Evolutionary conservation across 2,329 filamentous ascomycete species (phyloP).

Genomic region (Esteya vermicola): DNA sequence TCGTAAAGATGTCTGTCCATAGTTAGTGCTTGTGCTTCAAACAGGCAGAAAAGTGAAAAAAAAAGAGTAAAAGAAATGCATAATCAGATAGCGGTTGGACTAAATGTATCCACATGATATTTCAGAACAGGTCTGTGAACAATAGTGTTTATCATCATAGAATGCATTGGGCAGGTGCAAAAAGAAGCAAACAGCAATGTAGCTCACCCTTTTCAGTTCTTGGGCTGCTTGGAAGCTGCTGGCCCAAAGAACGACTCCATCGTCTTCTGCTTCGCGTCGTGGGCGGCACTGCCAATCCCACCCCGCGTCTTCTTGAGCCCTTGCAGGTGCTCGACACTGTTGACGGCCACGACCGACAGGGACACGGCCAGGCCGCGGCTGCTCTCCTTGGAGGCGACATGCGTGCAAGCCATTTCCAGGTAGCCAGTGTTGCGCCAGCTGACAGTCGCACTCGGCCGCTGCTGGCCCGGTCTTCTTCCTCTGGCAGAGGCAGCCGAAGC

Average conservation of each 20-base stretch:
- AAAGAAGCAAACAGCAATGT: constrained; percentile 12
- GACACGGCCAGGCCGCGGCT: not conserved
- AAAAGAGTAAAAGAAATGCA: not conserved
- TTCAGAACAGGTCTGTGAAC: constrained; percentile 81
- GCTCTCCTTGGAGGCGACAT: not conserved
- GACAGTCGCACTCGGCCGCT: constrained; percentile 14
- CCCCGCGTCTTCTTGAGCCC: constrained; percentile 67
- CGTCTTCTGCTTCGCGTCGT: constrained; percentile 62
- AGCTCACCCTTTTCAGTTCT: constrained; percentile 20
- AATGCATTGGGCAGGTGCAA: constrained; percentile 1
- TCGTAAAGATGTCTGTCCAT: too few relatives aligned
- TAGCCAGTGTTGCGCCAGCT: constrained; percentile 42
- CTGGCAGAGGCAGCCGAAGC: constrained; percentile 9
- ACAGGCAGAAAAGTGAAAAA: constrained; percentile 2
- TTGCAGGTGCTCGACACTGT: constrained; percentile 56
- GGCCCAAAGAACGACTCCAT: constrained; percentile 59
- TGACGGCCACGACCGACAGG: constrained; percentile 30
- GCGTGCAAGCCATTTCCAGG: constrained; percentile 16
- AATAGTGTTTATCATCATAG: constrained; percentile 54
- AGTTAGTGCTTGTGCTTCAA: constrained; percentile 1
- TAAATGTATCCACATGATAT: constrained; percentile 53
- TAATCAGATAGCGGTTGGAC: constrained; percentile 73
- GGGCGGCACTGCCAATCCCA: constrained; percentile 64
- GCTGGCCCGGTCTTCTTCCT: constrained; percentile 4
- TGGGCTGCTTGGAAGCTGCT: constrained; percentile 34